Evolutionary conservation across 257 asterid species (phyloP), one percentile per base, ranked within the genome.

Genomic region (Solanum chmielewskii): DNA sequence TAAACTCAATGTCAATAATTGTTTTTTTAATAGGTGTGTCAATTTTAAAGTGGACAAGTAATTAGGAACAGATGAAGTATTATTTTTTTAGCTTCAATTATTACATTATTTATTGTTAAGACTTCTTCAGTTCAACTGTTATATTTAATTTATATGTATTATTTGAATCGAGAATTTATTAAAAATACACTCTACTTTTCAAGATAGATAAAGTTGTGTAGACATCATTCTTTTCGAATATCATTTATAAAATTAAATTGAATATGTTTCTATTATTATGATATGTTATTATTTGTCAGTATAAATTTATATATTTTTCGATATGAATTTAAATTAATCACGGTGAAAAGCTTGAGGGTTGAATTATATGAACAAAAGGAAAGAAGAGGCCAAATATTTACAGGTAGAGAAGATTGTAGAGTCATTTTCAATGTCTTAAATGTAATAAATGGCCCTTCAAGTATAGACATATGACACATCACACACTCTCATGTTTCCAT

Each of bases 361-460:
- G 44, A 77, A 77, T 76, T 41, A 23, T 41, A n/a, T 0, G 1
- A n/a, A 14, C 11, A 16, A 15, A 4, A 78, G 29, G 39, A 77
- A 78, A 27, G 62, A 77, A 6, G 84, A 41, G 68, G 84, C 42
- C 84, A 78, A 27, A 16, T 78, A 45, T 45, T 15, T 9, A 76
- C 23, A 42, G 62, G 27, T 84, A 76, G 39, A 56, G 41, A 39
- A n/a, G 78, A 45, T 18, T 13, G 86, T 84, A 9, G 78, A 45
- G 86, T 84, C 86, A 52, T 84, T 84, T 84, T 84, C 86, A 6
- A 39, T 84, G 29, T 84, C 42, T 70, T 23, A 84, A 84, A 66
- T 29, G 64, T 25, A 66, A 84, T 84, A 62, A 84, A 84, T 84
- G 20, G 42, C 87, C 80, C 44, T 84, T 80, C 35, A 84, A 70